Base-by-base conservation (phyloP, 2,329 filamentous ascomycete genomes). In the Xylariaceae sp. region DNA sequence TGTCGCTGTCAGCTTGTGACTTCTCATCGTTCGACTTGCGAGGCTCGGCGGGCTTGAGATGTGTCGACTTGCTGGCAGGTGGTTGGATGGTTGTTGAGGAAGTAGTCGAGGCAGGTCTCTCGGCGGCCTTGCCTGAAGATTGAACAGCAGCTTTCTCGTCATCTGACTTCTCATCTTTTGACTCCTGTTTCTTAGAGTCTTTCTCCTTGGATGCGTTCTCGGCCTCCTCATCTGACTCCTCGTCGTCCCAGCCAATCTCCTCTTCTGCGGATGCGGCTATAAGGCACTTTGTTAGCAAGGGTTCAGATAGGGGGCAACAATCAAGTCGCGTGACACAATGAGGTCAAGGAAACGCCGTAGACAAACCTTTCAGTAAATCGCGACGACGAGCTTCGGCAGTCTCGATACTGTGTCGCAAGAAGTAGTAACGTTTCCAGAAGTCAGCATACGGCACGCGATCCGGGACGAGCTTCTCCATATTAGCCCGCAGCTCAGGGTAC, bases 351-450 rank as follows among this genome's bases (percentile, higher is more conserved):
- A 48, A 48, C 47, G 23, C 39, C 45, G 51, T 53, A 54, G 51
- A 74, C 82, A 64, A 79, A 96, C 93, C 93, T 76, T 96, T 95
- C 18, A 99, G 78, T 58, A 99, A 82, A 73, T 99, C 94, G 67
- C 88, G 87, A 73, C 94, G 82, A 73, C 90, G 86, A 69, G 88
- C 87, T 76, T 99, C 94, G 59, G 96, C 92, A 30, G 89, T 92
- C 77, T 97, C 93, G 64, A 99, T 89, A 13, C 94, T 90, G 70
- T 95, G 88, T 69, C 93, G 83, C 64, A 97, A 77, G 78, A 96
- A 99, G 73, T 97, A 97, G 75, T 99, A 99, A 58, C 94, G 83
- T 72, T 84, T 88, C 93, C 94, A 99, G 73, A 99, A 99, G 55
- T 88, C 84, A 55, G 80, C 82, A 70, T 99, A 99, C 39, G 92